Evolutionary conservation across 176 grass and related monocot species (phyloP).

Genomic region (Triticum turgidum): DNA sequence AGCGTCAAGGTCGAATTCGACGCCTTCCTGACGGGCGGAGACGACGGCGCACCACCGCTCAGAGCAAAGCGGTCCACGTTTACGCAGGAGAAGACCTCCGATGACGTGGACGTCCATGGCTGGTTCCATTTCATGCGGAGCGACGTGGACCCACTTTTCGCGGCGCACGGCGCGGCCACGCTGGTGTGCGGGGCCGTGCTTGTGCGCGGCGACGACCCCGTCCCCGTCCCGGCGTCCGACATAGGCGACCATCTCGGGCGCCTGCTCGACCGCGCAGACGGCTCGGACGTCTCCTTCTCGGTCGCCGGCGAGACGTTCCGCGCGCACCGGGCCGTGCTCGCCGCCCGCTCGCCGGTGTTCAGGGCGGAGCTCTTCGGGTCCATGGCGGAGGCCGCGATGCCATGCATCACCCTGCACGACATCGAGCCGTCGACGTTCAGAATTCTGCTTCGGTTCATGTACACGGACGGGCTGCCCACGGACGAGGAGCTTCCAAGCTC

Average conservation of each 20-base stretch:
- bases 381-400: not conserved
- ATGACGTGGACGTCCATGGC: not conserved
- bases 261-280: not conserved
- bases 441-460: slow-evolving; percentile 45
- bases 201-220: not conserved
- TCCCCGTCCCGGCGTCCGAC: slow-evolving; percentile 5
- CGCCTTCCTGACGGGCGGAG: not conserved
- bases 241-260: not conserved
- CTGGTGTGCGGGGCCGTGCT: not conserved
- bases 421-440: slow-evolving; percentile 1
- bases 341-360: slow-evolving; percentile 31
- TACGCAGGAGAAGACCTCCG: not conserved
- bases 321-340: not conserved
- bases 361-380: slow-evolving; percentile 26
- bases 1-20: not conserved
- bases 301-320: slow-evolving; percentile 16
- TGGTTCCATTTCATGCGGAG: not conserved
- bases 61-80: not conserved
- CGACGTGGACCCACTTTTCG: not conserved
- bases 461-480: slow-evolving; percentile 24
- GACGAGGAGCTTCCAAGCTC: not conserved
- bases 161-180: fast-evolving
- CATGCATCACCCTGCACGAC: not conserved
- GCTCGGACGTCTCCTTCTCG: slow-evolving; percentile 17
- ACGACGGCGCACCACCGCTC: not conserved